Evolutionary conservation across 768 basidiomycete genomes (phyloP).

Genomic region (Lentinula edodes): DNA sequence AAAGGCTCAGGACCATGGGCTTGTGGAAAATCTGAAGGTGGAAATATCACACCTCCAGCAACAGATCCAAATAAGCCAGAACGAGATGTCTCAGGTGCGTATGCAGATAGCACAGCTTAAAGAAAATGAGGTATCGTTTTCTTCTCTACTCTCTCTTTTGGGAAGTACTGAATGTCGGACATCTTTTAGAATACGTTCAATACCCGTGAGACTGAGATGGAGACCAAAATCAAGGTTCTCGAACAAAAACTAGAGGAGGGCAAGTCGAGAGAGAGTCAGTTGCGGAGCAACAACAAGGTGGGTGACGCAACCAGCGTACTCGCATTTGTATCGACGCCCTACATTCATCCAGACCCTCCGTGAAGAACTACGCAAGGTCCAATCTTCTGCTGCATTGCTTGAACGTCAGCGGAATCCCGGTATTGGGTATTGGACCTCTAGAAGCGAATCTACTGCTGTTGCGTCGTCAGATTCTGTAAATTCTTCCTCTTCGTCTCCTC

Average conservation of each 20-base stretch:
- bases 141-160: neutral
- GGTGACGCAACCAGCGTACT: slow-evolving; percentile 8
- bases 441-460: slow-evolving; percentile 24
- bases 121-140: slow-evolving; percentile 57
- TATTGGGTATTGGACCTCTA: slow-evolving; percentile 83
- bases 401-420: slow-evolving; percentile 92
- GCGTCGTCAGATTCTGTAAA: slow-evolving; percentile 36
- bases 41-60: slow-evolving; percentile 50
- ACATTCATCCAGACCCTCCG: slow-evolving; percentile 62
- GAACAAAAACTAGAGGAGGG: slow-evolving; percentile 72
- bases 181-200: slow-evolving; percentile 24
- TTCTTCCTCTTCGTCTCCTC: slow-evolving; percentile 26
- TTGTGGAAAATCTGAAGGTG: slow-evolving; percentile 41
- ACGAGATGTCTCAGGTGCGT: slow-evolving; percentile 52
- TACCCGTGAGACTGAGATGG: slow-evolving; percentile 40
- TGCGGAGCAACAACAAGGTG: slow-evolving; percentile 78
- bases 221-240: slow-evolving; percentile 41
- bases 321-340: neutral
- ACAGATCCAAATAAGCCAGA: slow-evolving; percentile 41
- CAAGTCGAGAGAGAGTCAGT: slow-evolving; percentile 62
- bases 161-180: neutral
- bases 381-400: slow-evolving; percentile 84
- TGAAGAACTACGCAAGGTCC: slow-evolving; percentile 93
- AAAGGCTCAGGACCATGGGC: slow-evolving; percentile 53
- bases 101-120: slow-evolving; percentile 40